Conservation (phyloP, 2,329 filamentous ascomycete species). For the Ceratocystis huliohia region DNA sequence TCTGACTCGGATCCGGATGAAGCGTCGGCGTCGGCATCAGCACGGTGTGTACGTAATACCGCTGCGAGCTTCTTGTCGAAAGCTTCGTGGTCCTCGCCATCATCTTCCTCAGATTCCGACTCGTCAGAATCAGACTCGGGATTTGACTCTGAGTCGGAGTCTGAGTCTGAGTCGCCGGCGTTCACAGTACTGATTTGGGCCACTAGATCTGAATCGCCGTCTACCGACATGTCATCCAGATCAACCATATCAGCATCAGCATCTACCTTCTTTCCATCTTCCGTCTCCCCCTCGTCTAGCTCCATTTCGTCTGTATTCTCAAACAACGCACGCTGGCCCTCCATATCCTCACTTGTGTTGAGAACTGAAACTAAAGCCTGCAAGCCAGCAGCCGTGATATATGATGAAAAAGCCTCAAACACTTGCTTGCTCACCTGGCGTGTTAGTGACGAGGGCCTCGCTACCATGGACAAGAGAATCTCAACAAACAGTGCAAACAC, state of each 20-base stretch:
- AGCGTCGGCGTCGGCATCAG: slow-evolving; percentile 46
- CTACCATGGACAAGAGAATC: slow-evolving; percentile 78
- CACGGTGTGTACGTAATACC: slow-evolving; percentile 58
- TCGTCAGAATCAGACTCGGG: slow-evolving; percentile 32
- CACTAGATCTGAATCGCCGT: slow-evolving; percentile 30
- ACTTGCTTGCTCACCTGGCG: slow-evolving; percentile 78
- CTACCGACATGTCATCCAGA: slow-evolving; percentile 36
- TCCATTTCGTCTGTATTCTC: slow-evolving; percentile 44
- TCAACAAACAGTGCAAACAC: slow-evolving; percentile 56
- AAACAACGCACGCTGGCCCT: slow-evolving; percentile 79
- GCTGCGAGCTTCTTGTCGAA: slow-evolving; percentile 65
- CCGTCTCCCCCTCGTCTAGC: slow-evolving; percentile 11
- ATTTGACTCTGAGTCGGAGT: slow-evolving; percentile 33
- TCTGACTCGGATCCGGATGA: slow-evolving; percentile 55
- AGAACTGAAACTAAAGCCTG: slow-evolving; percentile 56
- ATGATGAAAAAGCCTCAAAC: slow-evolving; percentile 66
- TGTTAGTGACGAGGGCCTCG: slow-evolving; percentile 72
- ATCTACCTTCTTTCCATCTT: slow-evolving; percentile 6
- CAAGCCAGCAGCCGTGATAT: slow-evolving; percentile 61
- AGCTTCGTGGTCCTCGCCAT: slow-evolving; percentile 34
- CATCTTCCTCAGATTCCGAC: slow-evolving; percentile 35
- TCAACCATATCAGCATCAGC: slow-evolving; percentile 35
- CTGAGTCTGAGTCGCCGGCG: slow-evolving; percentile 30
- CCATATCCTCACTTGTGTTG: slow-evolving; percentile 62
- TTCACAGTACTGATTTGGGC: slow-evolving; percentile 25